Evolutionary conservation across 2,329 filamentous ascomycete genomes (phyloP).

Genomic region (Blastomyces parvus): DNA sequence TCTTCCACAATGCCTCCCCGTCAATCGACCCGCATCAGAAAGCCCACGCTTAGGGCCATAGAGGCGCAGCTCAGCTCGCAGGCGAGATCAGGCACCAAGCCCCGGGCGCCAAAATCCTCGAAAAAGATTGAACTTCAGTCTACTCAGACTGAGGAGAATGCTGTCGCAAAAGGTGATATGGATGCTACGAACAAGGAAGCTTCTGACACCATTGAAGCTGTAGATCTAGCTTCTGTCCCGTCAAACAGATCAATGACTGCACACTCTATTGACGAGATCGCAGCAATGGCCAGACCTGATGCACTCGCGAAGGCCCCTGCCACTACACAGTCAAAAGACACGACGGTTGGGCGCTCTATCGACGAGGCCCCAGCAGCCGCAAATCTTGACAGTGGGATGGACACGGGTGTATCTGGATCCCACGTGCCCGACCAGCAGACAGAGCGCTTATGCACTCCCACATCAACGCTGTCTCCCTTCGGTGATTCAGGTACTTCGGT

Average conservation of each 20-base stretch:
- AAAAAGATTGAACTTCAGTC: not conserved
- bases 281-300: not conserved
- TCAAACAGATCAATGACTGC: not conserved
- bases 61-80: constrained; percentile 18
- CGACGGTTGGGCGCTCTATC: not conserved
- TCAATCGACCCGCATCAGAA: constrained; percentile 22
- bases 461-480: not conserved
- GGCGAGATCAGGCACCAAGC: not conserved
- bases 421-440: not conserved
- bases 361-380: not conserved
- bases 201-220: not conserved
- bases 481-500: not conserved
- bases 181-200: not conserved
- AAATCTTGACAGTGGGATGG: not conserved
- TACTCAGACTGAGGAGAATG: not conserved
- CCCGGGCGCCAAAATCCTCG: not conserved
- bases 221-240: not conserved
- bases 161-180: not conserved
- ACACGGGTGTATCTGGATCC: no score
- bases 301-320: not conserved
- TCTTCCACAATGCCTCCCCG: not conserved
- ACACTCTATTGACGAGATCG: not conserved
- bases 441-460: not conserved
- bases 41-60: constrained; percentile 24
- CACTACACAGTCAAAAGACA: not conserved